Percentiles rank a stretch among this genome's conserved stretches.
Conservation (phyloP, 345 rosid genomes). For the Raphanus sativus region DNA sequence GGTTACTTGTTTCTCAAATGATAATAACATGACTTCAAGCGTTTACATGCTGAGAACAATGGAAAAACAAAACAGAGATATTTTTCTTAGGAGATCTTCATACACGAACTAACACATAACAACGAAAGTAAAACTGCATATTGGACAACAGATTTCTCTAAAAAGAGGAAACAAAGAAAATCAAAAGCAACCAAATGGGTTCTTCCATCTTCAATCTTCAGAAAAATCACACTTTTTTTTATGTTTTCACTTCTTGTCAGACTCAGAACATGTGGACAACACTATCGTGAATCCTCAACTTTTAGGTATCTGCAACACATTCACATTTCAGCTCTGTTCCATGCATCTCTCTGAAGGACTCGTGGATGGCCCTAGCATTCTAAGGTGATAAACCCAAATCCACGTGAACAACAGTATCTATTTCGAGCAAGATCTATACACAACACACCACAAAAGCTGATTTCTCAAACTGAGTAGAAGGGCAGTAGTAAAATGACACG, state of each 20-base stretch:
- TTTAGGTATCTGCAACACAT: too few species aligned
- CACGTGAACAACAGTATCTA: not conserved
- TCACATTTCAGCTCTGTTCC: not conserved
- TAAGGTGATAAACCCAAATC: not conserved
- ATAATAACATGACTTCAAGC: too few species aligned
- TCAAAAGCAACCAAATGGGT: not conserved
- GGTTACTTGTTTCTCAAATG: too few species aligned
- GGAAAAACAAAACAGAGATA: too few species aligned
- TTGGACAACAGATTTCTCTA: not conserved
- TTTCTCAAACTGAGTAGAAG: not conserved
- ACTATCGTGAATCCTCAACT: too few species aligned
- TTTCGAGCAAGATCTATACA: too few species aligned
- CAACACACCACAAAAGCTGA: not conserved
- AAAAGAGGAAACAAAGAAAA: not conserved
- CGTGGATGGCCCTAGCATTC: not conserved
- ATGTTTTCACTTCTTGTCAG: too few species aligned
- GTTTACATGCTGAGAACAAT: too few species aligned
- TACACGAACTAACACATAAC: not conserved
- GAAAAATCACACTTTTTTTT: too few species aligned
- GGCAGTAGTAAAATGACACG: not conserved
- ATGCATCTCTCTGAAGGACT: not conserved
- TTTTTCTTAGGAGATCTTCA: not conserved
- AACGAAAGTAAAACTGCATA: not conserved
- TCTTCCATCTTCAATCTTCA: not conserved
- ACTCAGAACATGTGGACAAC: too few species aligned